A percentile compares a stretch with the other conserved stretches of the same genome.
Evolutionary conservation across 257 asterid genomes (phyloP).

Genomic region (Nicotiana paniculata): DNA sequence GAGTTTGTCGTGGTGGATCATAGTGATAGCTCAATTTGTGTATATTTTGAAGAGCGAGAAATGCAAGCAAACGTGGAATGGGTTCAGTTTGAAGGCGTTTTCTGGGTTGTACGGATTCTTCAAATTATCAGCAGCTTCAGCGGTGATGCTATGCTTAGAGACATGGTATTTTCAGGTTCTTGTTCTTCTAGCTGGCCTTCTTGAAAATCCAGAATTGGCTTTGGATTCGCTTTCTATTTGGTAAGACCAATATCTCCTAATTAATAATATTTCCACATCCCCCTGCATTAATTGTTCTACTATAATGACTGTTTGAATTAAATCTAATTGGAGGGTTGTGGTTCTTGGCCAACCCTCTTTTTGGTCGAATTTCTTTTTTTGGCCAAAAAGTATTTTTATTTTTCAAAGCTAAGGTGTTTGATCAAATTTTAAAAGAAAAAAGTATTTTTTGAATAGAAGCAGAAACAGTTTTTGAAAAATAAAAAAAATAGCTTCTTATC

Average conservation of each 20-base stretch:
- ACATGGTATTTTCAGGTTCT: conserved; percentile 30
- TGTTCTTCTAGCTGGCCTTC: conserved; percentile 28
- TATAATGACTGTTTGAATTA: too few relatives aligned
- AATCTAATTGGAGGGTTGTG: neutral
- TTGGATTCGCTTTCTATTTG: conserved; percentile 30
- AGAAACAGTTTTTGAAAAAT: too few relatives aligned
- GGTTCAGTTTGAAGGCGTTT: conserved; percentile 19
- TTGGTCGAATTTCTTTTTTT: too few relatives aligned
- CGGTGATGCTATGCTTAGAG: conserved; percentile 32
- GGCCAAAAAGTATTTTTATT: too few relatives aligned
- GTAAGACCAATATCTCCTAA: conserved; percentile 7
- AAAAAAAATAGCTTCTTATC: too few relatives aligned
- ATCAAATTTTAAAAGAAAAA: too few relatives aligned
- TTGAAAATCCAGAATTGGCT: conserved; percentile 27
- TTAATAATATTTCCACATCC: neutral
- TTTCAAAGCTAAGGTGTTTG: too few relatives aligned
- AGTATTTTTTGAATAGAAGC: too few relatives aligned
- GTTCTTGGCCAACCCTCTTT: too few relatives aligned
- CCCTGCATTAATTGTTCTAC: neutral
- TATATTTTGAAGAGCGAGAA: conserved; percentile 20
- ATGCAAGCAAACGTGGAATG: conserved; percentile 21
- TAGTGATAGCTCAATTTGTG: conserved; percentile 21
- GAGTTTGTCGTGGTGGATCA: conserved; percentile 28
- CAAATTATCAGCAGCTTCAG: conserved; percentile 29
- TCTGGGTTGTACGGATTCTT: conserved; percentile 22